Evolutionary conservation across 257 asterid species (phyloP), one percentile per base, ranked within the genome.

Genomic region (Fraxinus quadrangulata): DNA sequence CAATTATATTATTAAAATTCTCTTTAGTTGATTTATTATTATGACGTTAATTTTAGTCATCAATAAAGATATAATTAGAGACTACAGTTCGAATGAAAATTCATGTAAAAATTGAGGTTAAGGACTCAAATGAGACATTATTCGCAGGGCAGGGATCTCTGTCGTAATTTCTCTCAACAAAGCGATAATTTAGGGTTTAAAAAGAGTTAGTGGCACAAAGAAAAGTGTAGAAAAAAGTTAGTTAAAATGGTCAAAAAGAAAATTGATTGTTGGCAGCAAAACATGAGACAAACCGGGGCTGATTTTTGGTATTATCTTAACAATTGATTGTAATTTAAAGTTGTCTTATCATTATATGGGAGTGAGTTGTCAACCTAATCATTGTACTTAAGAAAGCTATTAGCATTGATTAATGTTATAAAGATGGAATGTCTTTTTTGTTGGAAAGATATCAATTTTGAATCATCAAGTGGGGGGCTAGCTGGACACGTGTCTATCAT

Each of bases 361-460:
- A 23, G 69, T 63, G 69, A 63, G 69, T 63, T 63, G 69, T 63
- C 69, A 63, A 24, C 69, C 26, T 63, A 63, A 63, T 63, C 69
- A 63, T 63, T 63, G 69, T 63, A 63, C 69, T 23, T 63, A 63
- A 63, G 69, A 63, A 63, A 63, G 69, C 69, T 63, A 24, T 63
- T 54, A 54, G 34, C 5, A 24, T 63, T 23, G 13, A 56, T 21
- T 56, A 56, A 56, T 54, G 26, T 56, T n/a, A 11, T 19, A 56
- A 56, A 56, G 66, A 56, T 56, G 28, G 66, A 56, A 9, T 6
- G 66, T 19, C 26, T 30, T 63, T 63, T 10, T 63, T 11, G 17
- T 63, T 63, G 69, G 24, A 24, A 24, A 24, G 69, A 63, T 24
- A n/a, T 24, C 17, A 11, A 63, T 23, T 63, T 63, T 63, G 34